Evolutionary conservation across 164 flowering plant species (phyloP), one percentile per base, ranked within the genome.

Genomic region (Magnolia sinica): DNA sequence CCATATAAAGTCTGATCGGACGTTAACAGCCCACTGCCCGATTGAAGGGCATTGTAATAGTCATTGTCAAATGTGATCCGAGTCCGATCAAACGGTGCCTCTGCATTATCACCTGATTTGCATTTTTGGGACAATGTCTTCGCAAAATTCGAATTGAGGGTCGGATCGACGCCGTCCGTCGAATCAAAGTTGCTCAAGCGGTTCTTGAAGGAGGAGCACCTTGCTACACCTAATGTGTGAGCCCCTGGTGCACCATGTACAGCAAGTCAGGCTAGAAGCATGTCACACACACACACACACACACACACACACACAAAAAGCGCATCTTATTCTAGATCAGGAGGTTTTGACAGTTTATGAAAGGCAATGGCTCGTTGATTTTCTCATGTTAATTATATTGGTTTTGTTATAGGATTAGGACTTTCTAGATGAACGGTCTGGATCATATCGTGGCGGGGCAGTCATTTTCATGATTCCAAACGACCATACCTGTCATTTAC

Each of bases 151-250:
- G 91, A 50, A 70, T 89, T 89, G 29, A 91, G 27, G 1, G 76
- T 71, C 2, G 92, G 89, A 75, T 95, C 98, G 8, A 80, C 80
- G 19, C 81, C 84, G 65, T 82, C 78, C 2, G 87, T 84, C 1
- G 85, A 73, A 68, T 85, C 86, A 70, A 86, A 88, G 49, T 86
- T 83, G 18, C 76, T 82, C 64, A 95, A 31, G 31, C 98, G 73
- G 76, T 65, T 78, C 75, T 93, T 93, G 92, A 95, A 95, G 1
- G 97, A 93, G 7, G 97, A 83, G 77, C 98, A 95, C 71, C 92
- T 78, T 55, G 98, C 94, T 59, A 87, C 93, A 76, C 98, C 98
- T 20, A 95, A 77, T 4, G 98, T 95, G 76, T 95, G 98, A 3
- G 83, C 97, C n/a, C 98, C 86, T 76, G 74, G 51, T 70, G 16